Evolutionary conservation across 345 rosid genomes (phyloP).

Genomic region (Populus simonii): DNA sequence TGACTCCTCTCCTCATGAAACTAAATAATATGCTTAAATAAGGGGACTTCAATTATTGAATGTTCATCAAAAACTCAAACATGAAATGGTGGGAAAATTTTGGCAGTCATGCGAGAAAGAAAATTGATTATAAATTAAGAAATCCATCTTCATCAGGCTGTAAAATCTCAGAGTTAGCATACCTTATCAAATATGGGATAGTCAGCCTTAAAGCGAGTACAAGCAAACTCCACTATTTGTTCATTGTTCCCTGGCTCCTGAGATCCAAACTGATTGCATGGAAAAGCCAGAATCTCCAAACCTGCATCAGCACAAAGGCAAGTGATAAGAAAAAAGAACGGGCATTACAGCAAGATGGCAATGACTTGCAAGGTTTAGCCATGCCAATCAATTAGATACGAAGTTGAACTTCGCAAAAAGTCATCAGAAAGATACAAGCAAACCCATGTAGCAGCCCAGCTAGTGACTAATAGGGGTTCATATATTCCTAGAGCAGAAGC

Average conservation of each 20-base stretch:
- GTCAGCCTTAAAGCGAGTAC: conserved; percentile 38
- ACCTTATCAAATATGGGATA: conserved; percentile 39
- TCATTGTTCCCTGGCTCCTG: conserved; percentile 37
- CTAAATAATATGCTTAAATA: neutral
- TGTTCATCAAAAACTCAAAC: neutral
- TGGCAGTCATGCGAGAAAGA: neutral
- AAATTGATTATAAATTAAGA: neutral
- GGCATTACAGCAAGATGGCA: neutral
- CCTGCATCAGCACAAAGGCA: conserved; percentile 13
- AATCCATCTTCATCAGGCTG: neutral
- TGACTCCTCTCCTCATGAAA: no score
- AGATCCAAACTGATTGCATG: conserved; percentile 32
- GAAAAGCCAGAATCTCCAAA: conserved; percentile 35
- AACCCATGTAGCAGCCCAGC: neutral
- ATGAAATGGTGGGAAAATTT: neutral
- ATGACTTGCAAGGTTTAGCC: neutral
- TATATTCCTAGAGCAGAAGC: neutral
- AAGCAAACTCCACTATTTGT: conserved; percentile 30
- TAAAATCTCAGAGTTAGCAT: neutral
- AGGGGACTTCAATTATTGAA: neutral
- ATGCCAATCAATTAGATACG: neutral
- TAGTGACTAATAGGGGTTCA: neutral
- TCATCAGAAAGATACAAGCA: neutral
- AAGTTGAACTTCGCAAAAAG: neutral
- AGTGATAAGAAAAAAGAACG: neutral